Evolutionary conservation across 2,329 filamentous ascomycete species (phyloP).

Genomic region (Colletotrichum graminicola): DNA sequence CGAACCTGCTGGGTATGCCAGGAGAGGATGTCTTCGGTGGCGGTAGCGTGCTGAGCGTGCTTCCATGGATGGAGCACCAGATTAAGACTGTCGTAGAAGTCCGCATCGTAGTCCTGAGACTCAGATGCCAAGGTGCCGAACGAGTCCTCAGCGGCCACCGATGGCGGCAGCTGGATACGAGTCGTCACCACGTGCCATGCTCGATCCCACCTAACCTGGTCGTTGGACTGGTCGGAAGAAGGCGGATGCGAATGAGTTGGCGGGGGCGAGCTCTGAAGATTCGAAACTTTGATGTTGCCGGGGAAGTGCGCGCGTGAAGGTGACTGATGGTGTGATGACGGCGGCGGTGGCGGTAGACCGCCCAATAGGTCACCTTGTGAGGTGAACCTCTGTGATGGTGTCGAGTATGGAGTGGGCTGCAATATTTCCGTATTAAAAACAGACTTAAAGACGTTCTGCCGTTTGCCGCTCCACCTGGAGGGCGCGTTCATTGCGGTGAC

Average conservation of each 20-base stretch:
- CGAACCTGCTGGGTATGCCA: constrained; percentile 74
- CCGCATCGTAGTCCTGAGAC: constrained; percentile 56
- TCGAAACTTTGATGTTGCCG: constrained; percentile 13
- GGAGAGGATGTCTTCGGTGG: constrained; percentile 67
- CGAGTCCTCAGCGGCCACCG: constrained; percentile 66
- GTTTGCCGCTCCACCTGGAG: constrained; percentile 45
- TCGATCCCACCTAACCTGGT: constrained; percentile 70
- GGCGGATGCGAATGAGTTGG: constrained; percentile 17
- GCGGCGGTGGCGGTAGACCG: constrained; percentile 47
- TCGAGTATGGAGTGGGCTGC: constrained; percentile 61
- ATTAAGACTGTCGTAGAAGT: constrained; percentile 66
- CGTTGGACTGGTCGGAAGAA: constrained; percentile 50
- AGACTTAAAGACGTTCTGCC: constrained; percentile 65
- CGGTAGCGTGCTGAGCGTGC: constrained; percentile 61
- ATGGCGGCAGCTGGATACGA: constrained; percentile 67
- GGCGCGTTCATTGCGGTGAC: constrained; percentile 31
- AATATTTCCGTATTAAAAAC: constrained; percentile 67
- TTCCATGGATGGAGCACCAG: constrained; percentile 63
- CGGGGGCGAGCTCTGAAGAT: constrained; percentile 44
- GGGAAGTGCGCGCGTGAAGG: constrained; percentile 31
- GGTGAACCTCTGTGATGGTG: constrained; percentile 53
- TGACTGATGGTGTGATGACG: constrained; percentile 41
- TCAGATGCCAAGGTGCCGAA: constrained; percentile 62
- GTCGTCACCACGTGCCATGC: constrained; percentile 74
- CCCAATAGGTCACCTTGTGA: constrained; percentile 62